Evolutionary conservation across 768 basidiomycete species (phyloP).

Genomic region (Tricholoma sp.): DNA sequence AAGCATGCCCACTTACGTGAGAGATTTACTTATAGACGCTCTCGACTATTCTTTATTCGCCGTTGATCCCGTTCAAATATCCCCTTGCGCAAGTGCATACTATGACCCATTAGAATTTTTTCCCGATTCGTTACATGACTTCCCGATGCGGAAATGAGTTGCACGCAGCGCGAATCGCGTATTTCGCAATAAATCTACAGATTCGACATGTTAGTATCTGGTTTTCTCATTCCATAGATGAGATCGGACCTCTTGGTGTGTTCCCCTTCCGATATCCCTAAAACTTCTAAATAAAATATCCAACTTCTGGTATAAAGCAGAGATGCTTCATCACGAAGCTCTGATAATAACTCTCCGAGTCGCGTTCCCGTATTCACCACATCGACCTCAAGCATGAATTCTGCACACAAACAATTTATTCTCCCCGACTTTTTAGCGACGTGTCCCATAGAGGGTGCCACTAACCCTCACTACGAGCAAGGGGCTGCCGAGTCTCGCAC

Average conservation of each 20-base stretch:
- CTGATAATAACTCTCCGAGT: not conserved
- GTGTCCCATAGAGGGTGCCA: slow-evolving; percentile 42
- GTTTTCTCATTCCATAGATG: slow-evolving; percentile 22
- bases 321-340: not conserved
- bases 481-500: slow-evolving; percentile 52
- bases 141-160: slow-evolving; percentile 26
- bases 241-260: slow-evolving; percentile 27
- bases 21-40: slow-evolving; percentile 12
- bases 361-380: not conserved
- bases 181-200: slow-evolving; percentile 32
- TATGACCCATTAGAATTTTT: slow-evolving; percentile 22
- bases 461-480: slow-evolving; percentile 52
- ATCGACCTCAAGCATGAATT: slow-evolving; percentile 15
- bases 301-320: not conserved
- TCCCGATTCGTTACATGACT: slow-evolving; percentile 17
- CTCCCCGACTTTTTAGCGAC: slow-evolving; percentile 53
- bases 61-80: slow-evolving; percentile 13
- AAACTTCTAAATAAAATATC: slow-evolving; percentile 9
- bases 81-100: slow-evolving; percentile 18
- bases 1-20: slow-evolving; percentile 16
- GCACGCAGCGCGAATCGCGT: slow-evolving; percentile 19
- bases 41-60: slow-evolving; percentile 16
- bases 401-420: slow-evolving; percentile 31
- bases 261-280: slow-evolving; percentile 16
- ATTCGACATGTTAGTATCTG: slow-evolving; percentile 22